Conservation (phyloP, 2,329 filamentous ascomycete species). For the Arthrobotrys pseudoclavata region DNA sequence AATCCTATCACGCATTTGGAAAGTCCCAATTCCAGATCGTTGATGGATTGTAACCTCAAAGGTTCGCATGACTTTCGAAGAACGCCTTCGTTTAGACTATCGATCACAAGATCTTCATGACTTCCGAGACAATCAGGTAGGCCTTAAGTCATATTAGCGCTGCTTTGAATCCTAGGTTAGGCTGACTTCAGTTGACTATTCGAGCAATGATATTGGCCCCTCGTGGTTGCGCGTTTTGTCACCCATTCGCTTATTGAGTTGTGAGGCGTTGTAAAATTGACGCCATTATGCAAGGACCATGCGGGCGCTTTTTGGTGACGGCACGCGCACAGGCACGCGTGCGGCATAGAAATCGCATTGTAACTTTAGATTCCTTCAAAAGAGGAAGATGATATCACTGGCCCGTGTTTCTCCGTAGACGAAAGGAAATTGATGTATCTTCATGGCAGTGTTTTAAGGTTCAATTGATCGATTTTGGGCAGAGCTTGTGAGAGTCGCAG, state of each 20-base stretch:
- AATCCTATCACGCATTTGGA: neutral
- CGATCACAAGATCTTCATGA: neutral
- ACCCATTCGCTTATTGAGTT: neutral
- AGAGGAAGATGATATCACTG: constrained; percentile 1
- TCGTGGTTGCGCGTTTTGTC: neutral
- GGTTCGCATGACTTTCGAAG: neutral
- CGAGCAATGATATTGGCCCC: constrained; percentile 1
- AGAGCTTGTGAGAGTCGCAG: neutral
- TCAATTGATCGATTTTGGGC: neutral
- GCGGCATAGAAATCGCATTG: constrained; percentile 3
- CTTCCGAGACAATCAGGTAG: neutral
- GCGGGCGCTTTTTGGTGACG: constrained; percentile 3
- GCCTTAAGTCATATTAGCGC: neutral
- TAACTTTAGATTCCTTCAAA: neutral
- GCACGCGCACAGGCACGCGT: neutral
- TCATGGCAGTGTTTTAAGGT: constrained; percentile 1
- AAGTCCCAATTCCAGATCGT: neutral
- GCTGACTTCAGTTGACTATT: neutral
- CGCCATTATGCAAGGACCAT: neutral
- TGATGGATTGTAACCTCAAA: neutral
- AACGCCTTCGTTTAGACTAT: neutral
- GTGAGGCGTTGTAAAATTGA: constrained; percentile 17
- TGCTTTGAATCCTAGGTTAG: constrained; percentile 1
- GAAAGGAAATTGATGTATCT: constrained; percentile 10
- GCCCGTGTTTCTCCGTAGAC: constrained; percentile 3